phyloP scores from a whole-genome alignment of 768 basidiomycete species.

The Pholiota molesta region DNA sequence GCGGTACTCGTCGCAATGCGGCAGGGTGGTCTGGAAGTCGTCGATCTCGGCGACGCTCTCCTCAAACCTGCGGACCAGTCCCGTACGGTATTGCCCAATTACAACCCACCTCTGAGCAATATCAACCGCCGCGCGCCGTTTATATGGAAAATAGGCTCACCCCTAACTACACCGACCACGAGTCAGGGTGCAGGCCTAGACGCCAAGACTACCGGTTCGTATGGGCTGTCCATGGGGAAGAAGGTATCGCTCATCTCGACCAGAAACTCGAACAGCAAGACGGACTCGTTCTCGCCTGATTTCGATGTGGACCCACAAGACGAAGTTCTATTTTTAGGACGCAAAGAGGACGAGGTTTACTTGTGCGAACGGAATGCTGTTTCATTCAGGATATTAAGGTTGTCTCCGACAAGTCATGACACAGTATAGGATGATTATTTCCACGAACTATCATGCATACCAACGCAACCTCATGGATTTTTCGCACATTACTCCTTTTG shows the following conservation, averaged over 20 bases:
- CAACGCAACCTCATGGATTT: conserved; percentile 13
- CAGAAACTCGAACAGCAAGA: conserved; percentile 54
- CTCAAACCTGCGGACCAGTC: conserved; percentile 82
- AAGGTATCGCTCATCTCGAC: conserved; percentile 39
- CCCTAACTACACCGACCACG: conserved; percentile 45
- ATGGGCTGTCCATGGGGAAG: conserved; percentile 18
- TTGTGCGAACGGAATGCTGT: conserved; percentile 77
- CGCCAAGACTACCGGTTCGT: conserved; percentile 15
- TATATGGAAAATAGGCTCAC: conserved; percentile 83
- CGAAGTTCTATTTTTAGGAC: conserved; percentile 82
- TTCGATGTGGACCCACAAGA: conserved; percentile 56
- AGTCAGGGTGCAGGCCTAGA: conserved; percentile 4
- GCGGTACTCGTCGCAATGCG: conserved; percentile 85
- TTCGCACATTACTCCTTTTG: conserved; percentile 12
- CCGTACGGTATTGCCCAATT: conserved; percentile 71
- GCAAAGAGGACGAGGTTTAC: conserved; percentile 77
- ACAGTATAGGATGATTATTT: conserved; percentile 17
- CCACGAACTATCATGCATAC: conserved; percentile 16
- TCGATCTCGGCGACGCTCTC: conserved; percentile 79
- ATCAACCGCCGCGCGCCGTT: conserved; percentile 74
- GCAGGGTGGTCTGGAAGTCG: conserved; percentile 82
- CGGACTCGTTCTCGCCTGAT: conserved; percentile 57
- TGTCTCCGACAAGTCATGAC: conserved; percentile 49
- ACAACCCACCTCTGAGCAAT: conserved; percentile 59
- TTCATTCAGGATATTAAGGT: conserved; percentile 75